Evolutionary conservation across 208 protist species (phyloP), one percentile per base, ranked within the genome.

Genomic region (Wallacemonas sp.): DNA sequence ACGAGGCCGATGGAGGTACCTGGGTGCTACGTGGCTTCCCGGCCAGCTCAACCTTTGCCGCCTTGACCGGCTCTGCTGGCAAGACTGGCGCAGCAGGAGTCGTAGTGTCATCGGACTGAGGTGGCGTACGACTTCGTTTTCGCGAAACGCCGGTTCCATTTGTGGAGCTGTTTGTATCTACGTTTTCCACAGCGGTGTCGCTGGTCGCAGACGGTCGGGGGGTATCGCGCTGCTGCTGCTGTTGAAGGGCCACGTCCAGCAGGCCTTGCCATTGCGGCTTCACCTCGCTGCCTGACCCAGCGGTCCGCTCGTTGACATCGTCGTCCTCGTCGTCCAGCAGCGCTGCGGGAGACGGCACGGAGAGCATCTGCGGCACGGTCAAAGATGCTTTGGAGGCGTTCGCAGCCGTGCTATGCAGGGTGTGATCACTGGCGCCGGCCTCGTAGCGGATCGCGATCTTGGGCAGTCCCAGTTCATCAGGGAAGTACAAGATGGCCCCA

Each of bases 401-500:
- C 46, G 26, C 77, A 12, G 82, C 79, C 11, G 53, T 82, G 22
- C 61, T 63, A 11, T 36, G 41, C 1, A 53, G 34, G 2, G 42
- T 49, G 17, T 36, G 62, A 0, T 61, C 60, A 14, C 59, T 65
- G 21, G 53, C 63, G 24, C 17, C 55, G 21, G 31, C n/a, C 59
- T 82, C 74, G 39, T 73, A 83, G 12, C 81, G 84, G 0, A 94
- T 45, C 2, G 67, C 65, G 22, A 94, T 63, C 12, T 47, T 39
- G 1, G 88, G 88, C 21, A 94, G 55, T 2, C 64, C 49, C 3
- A 85, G 54, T 38, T 89, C 88, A 17, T 80, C 75, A 1, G 88
- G 88, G 62, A 94, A 94, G 71, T 82, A 70, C 51, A 94, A 45
- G 3, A 77, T 84, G 17, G 61, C 61, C 2, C 54, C 72, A 17